Base-by-base conservation (phyloP, 768 basidiomycete genomes). In the Gymnopilus junonius region DNA sequence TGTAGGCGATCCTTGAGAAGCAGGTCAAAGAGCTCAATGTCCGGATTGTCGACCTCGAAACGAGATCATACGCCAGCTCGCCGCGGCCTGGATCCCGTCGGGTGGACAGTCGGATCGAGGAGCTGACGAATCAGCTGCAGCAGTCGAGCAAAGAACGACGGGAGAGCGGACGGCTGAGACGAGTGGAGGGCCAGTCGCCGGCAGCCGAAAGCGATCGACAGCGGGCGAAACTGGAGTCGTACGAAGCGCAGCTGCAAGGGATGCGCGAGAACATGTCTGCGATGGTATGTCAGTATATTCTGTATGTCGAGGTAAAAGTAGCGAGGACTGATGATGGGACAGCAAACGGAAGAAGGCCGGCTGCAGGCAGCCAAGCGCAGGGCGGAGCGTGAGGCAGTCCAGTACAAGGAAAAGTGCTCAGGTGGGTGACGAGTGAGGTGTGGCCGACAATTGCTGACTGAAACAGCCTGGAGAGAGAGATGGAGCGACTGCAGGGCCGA, bases 1-100 rank as follows among this genome's bases (percentile, higher is more conserved):
- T 35, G n/a, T 54, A 95, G 94, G 92, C 91, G 11, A 86, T 82
- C 65, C 80, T 95, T 17, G 93, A 95, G 78, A 94, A 93, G 71
- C 90, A 93, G 70, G 82, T 91, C 71, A 94, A 93, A 70, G 94
- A 94, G 55, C 77, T 94, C 32, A 93, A 93, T 64, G 84, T 93
- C 42, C 90, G 88, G 40, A 87, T 95, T 59, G 87, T 92, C 8
- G 93, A 94, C 69, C 81, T 94, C 8, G 71, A 68, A 73, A 92
- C 93, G 1, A 90, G 82, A 69, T 89, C 92, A 4, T 87, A 93
- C 65, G 74, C 86, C 11, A 89, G 77, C 66, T 82, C 85, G n/a
- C 85, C 89, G 14, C 83, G 88, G 35, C 81, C 87, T 4, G 79
- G 79, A 1, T 83, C 87, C 48, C 80, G 88, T 40, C 85, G 90